Percentiles rank a stretch among this genome's conserved stretches.
Evolutionary conservation across 495 filamentous ascomycete species (phyloP).

Genomic region (Pseudomonodictys pantanalensis): DNA sequence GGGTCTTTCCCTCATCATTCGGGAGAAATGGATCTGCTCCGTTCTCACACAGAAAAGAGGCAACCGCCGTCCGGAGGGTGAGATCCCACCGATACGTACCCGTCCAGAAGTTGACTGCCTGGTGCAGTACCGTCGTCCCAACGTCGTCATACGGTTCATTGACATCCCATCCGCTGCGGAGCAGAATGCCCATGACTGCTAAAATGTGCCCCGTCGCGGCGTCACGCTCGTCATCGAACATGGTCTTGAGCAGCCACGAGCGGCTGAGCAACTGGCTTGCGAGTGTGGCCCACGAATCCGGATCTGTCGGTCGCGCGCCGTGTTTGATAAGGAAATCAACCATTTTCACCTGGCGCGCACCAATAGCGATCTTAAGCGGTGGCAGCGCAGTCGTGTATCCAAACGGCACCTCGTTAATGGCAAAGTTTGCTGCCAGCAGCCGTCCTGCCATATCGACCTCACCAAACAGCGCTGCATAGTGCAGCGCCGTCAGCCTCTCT

Average conservation of each 20-base stretch:
- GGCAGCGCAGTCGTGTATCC: constrained; percentile 27
- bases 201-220: constrained; percentile 18
- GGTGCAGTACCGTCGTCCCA: constrained; percentile 26
- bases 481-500: constrained; percentile 26
- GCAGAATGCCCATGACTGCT: constrained; percentile 19
- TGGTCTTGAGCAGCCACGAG: constrained; percentile 30
- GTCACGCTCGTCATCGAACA: constrained; percentile 26
- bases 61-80: constrained; percentile 17
- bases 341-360: constrained; percentile 31
- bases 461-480: constrained; percentile 30
- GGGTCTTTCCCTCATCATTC: constrained; percentile 24
- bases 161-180: constrained; percentile 23
- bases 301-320: constrained; percentile 23
- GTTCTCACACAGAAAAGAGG: constrained; percentile 20
- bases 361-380: constrained; percentile 28
- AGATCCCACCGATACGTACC: constrained; percentile 27
- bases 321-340: constrained; percentile 28
- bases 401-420: constrained; percentile 29
- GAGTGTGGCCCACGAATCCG: constrained; percentile 28
- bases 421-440: constrained; percentile 13
- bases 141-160: constrained; percentile 22
- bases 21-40: constrained; percentile 21
- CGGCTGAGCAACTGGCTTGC: constrained; percentile 26
- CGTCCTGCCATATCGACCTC: constrained; percentile 27
- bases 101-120: constrained; percentile 27